A percentile compares a stretch with the other conserved stretches of the same genome.
Evolutionary conservation across 495 filamentous ascomycete species (phyloP).

Genomic region (Peziza echinospora): DNA sequence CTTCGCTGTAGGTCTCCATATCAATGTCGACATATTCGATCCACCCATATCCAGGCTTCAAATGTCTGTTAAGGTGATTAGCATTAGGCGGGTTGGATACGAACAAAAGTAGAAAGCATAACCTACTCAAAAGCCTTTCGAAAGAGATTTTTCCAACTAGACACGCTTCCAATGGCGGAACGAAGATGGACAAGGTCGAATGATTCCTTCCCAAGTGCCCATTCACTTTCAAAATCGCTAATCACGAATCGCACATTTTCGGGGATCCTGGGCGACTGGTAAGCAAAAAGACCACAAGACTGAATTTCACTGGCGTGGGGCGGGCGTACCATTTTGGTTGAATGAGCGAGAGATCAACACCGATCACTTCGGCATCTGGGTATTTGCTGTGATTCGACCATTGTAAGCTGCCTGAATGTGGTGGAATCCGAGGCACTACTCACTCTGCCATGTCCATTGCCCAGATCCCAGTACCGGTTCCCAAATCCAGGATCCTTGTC

Average conservation of each 20-base stretch:
- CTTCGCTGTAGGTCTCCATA: conserved; percentile 54
- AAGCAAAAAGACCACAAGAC: not conserved
- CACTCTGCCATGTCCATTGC: conserved; percentile 67
- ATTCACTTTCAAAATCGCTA: conserved; percentile 64
- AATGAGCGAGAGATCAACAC: conserved; percentile 58
- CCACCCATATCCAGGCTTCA: conserved; percentile 54
- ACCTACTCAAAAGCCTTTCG: conserved; percentile 41
- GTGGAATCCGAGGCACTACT: conserved; percentile 17
- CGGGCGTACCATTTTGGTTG: conserved; percentile 45
- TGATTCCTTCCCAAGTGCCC: conserved; percentile 49
- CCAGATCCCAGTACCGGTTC: conserved; percentile 85
- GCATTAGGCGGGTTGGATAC: not conserved
- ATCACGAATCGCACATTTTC: conserved; percentile 45
- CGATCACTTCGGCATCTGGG: conserved; percentile 39
- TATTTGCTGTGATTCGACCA: conserved; percentile 29
- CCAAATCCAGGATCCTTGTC: conserved; percentile 50
- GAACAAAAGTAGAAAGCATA: not conserved
- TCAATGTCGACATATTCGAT: conserved; percentile 93
- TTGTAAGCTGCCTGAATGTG: not conserved
- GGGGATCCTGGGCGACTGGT: conserved; percentile 53
- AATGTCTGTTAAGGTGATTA: conserved; percentile 29
- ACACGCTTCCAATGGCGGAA: conserved; percentile 58
- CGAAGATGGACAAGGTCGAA: conserved; percentile 79
- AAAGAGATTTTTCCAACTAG: conserved; percentile 58
- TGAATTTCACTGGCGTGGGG: not conserved